Conservation (phyloP, 208 protist genomes). For the Herpetomonas tarakana region DNA sequence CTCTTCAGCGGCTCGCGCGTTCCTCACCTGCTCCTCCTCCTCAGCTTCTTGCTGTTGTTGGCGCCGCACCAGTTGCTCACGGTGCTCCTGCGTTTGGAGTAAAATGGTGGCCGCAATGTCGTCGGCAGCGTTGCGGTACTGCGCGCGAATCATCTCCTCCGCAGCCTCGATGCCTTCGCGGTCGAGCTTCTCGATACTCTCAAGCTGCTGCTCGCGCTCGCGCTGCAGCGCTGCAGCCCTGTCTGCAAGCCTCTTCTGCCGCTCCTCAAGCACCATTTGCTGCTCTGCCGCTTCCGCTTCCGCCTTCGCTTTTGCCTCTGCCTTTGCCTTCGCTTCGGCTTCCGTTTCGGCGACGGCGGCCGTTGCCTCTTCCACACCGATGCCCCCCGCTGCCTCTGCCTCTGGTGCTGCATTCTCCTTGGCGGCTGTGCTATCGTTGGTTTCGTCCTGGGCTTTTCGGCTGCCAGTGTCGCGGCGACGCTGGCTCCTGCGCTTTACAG, state of each 20-base stretch:
- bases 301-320: background rate
- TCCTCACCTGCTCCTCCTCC: background rate
- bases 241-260: conserved; percentile 7
- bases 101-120: too few species aligned
- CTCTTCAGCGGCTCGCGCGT: conserved; percentile 8
- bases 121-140: conserved; percentile 15
- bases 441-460: too few species aligned
- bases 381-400: too few species aligned
- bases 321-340: background rate
- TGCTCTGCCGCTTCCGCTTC: background rate
- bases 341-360: background rate
- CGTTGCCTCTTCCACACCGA: too few species aligned
- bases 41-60: conserved; percentile 11
- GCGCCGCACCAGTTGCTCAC: conserved; percentile 3
- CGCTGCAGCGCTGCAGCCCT: too few species aligned
- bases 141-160: conserved; percentile 15
- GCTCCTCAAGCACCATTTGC: too few species aligned
- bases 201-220: conserved; percentile 13
- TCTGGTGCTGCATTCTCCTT: too few species aligned
- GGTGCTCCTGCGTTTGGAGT: too few species aligned
- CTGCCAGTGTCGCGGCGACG: too few species aligned
- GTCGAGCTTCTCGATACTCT: conserved; percentile 16
- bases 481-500: too few species aligned
- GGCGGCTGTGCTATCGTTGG: too few species aligned
- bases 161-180: conserved; percentile 18